Evolutionary conservation across 2,329 filamentous ascomycete species (phyloP).

Genomic region (Scorias spongiosa): DNA sequence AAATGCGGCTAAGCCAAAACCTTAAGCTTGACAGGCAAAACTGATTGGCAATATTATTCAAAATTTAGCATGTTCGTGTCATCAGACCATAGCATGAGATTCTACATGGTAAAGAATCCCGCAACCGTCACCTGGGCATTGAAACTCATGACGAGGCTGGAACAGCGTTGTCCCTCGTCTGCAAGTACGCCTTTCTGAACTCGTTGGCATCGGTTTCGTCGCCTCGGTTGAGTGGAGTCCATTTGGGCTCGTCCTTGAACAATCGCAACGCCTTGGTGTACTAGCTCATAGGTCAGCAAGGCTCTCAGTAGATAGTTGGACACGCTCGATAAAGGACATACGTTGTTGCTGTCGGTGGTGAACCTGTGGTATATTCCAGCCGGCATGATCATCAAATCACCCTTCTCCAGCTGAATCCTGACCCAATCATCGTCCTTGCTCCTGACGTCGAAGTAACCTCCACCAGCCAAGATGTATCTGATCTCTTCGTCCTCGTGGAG

Average conservation of each 20-base stretch:
- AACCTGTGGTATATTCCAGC: constrained; percentile 96
- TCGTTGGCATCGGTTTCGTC: constrained; percentile 63
- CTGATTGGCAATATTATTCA: constrained; percentile 21
- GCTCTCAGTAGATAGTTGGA: not conserved
- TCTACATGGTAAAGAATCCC: constrained; percentile 35
- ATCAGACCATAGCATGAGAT: constrained; percentile 32
- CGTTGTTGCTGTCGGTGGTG: constrained; percentile 82
- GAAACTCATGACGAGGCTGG: not conserved
- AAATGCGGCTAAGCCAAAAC: no score
- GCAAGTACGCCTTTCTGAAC: constrained; percentile 64
- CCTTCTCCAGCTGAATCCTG: constrained; percentile 66
- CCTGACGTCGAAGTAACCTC: constrained; percentile 86
- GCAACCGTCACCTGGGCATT: constrained; percentile 15
- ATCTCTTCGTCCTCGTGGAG: constrained; percentile 98
- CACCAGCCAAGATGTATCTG: constrained; percentile 75
- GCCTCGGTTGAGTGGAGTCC: constrained; percentile 80
- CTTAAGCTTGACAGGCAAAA: no score
- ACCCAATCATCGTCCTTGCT: constrained; percentile 77
- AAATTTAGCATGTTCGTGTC: constrained; percentile 26
- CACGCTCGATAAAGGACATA: constrained; percentile 33
- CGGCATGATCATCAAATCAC: constrained; percentile 83
- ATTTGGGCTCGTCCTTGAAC: constrained; percentile 97
- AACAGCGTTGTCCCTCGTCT: constrained; percentile 13
- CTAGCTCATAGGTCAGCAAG: constrained; percentile 31
- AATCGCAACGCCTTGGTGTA: constrained; percentile 91